These are phyloP conservation scores for Vigna angularis DNA, from an alignment of 306 rosid species.

Conservation along the genomic window DNA sequence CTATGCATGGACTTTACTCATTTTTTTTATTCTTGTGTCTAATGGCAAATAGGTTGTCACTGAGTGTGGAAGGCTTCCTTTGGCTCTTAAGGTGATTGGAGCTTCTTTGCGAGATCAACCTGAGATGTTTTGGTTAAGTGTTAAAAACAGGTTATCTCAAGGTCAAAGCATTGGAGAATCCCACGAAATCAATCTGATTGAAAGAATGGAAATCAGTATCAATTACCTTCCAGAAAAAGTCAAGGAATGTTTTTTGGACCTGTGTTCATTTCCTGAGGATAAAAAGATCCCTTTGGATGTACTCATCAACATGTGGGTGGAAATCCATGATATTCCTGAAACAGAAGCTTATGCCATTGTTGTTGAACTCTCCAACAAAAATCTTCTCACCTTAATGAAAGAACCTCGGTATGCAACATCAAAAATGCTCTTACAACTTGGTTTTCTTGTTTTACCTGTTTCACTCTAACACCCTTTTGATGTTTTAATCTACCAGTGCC, in stretches of 20 bases:
- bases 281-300: slow-evolving; percentile 83
- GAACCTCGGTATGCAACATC: slow-evolving; percentile 66
- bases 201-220: slow-evolving; percentile 74
- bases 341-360: slow-evolving; percentile 80
- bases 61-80: slow-evolving; percentile 89
- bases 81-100: slow-evolving; percentile 95
- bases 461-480: slow-evolving; percentile 37
- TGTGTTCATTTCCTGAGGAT: slow-evolving; percentile 89
- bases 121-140: slow-evolving; percentile 80
- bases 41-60: slow-evolving; percentile 62
- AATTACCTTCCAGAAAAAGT: slow-evolving; percentile 59
- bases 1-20: neutral
- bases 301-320: slow-evolving; percentile 87
- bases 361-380: slow-evolving; percentile 81
- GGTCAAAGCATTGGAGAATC: slow-evolving; percentile 81
- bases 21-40: neutral
- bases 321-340: slow-evolving; percentile 74
- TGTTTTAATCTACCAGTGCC: slow-evolving; percentile 56
- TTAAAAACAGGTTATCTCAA: slow-evolving; percentile 69
- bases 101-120: slow-evolving; percentile 76
- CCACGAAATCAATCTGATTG: slow-evolving; percentile 67
- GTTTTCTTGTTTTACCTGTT: neutral
- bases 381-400: slow-evolving; percentile 78
- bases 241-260: slow-evolving; percentile 82
- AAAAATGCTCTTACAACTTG: neutral